Evolutionary conservation across 2,329 filamentous ascomycete genomes (phyloP).

Genomic region (Fusarium sp.): DNA sequence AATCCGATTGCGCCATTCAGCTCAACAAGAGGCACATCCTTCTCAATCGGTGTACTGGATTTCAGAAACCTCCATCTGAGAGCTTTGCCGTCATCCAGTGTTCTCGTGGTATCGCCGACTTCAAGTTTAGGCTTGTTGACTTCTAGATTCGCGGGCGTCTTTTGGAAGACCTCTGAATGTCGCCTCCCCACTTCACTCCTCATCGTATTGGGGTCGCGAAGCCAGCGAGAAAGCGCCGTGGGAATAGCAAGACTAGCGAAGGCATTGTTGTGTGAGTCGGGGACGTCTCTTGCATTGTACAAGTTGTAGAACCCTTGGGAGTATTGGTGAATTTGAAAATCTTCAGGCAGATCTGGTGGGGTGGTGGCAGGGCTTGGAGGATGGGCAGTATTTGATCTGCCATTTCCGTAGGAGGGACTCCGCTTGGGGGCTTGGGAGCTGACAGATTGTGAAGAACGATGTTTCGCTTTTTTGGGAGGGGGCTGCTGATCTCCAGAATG

Average conservation of each 20-base stretch:
- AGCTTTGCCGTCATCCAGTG: constrained; percentile 49
- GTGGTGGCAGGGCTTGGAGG: constrained; percentile 82
- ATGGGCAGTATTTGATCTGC: constrained; percentile 69
- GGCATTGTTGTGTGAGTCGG: constrained; percentile 76
- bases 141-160: constrained; percentile 59
- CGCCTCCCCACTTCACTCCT: constrained; percentile 74
- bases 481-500: constrained; percentile 62
- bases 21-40: constrained; percentile 72
- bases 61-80: constrained; percentile 78
- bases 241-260: constrained; percentile 82
- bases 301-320: constrained; percentile 80
- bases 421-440: constrained; percentile 75
- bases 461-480: constrained; percentile 83
- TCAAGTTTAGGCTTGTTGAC: constrained; percentile 58
- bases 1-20: constrained; percentile 83
- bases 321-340: constrained; percentile 75
- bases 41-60: constrained; percentile 63
- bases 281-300: constrained; percentile 72
- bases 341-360: constrained; percentile 72
- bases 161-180: constrained; percentile 75
- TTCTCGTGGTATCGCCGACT: constrained; percentile 61
- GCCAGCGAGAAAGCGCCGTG: constrained; percentile 81
- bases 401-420: constrained; percentile 73
- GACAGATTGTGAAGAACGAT: constrained; percentile 82
- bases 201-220: constrained; percentile 78